These are phyloP conservation scores for Geotrichum fermentans DNA, from an alignment of 1,139 yeast genomes.

Conservation along the genomic window DNA sequence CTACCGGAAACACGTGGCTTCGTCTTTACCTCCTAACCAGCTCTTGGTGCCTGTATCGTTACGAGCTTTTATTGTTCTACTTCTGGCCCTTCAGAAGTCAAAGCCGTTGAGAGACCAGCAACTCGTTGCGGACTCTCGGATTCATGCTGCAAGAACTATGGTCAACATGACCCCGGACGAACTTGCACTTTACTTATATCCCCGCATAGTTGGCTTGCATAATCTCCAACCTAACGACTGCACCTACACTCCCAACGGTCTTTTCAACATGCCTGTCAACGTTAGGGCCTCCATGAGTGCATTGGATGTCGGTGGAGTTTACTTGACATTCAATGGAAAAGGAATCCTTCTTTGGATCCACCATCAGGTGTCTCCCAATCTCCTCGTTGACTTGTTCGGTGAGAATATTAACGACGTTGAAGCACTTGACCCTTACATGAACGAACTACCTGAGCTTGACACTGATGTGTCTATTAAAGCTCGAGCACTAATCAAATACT, in stretches of 20 bases:
- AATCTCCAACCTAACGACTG: constrained; percentile 52
- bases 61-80: constrained; percentile 62
- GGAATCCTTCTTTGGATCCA: constrained; percentile 65
- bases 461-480: constrained; percentile 69
- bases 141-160: constrained; percentile 54
- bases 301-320: constrained; percentile 68
- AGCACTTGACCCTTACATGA: constrained; percentile 44
- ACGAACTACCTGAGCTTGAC: constrained; percentile 65
- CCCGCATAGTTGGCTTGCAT: constrained; percentile 74
- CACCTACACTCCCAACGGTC: constrained; percentile 41
- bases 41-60: constrained; percentile 79
- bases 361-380: constrained; percentile 59
- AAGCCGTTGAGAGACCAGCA: constrained; percentile 51
- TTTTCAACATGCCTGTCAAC: constrained; percentile 50
- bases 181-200: constrained; percentile 66
- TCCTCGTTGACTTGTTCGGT: constrained; percentile 75
- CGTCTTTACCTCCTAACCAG: constrained; percentile 54
- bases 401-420: constrained; percentile 45
- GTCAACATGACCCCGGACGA: constrained; percentile 54
- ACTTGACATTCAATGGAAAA: constrained; percentile 70
- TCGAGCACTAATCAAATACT: constrained; percentile 52
- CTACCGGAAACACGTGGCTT: constrained; percentile 52
- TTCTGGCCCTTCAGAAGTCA: constrained; percentile 66
- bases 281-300: constrained; percentile 45
- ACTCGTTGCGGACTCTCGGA: constrained; percentile 45